phyloP scores from a whole-genome alignment of 176 grass and related monocot genomes.

The Ensete glaucum region DNA sequence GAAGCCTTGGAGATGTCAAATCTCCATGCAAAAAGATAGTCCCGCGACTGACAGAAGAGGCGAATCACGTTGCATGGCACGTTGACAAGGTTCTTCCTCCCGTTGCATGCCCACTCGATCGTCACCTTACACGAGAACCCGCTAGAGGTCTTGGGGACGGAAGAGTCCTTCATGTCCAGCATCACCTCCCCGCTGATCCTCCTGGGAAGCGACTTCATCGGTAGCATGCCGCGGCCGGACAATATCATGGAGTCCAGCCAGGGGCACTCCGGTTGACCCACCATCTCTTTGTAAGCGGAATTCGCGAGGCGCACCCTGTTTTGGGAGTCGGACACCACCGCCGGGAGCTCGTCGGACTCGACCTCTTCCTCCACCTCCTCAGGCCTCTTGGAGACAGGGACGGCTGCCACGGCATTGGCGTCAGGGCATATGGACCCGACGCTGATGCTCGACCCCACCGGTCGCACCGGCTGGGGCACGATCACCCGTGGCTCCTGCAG shows the following conservation, averaged over 20 bases:
- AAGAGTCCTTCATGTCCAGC: conserved; percentile 29
- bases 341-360: conserved; percentile 55
- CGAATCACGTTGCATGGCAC: conserved; percentile 57
- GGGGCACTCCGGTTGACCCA: conserved; percentile 75
- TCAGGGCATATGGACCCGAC: conserved; percentile 35
- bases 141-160: conserved; percentile 19
- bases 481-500: conserved; percentile 70
- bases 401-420: not conserved
- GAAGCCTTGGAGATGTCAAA: conserved; percentile 39
- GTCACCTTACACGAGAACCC: conserved; percentile 58
- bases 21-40: conserved; percentile 76
- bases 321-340: conserved; percentile 58
- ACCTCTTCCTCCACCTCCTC: conserved; percentile 59
- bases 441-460: conserved; percentile 55
- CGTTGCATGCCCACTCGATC: conserved; percentile 76
- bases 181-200: conserved; percentile 82
- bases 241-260: conserved; percentile 61
- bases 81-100: conserved; percentile 35
- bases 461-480: conserved; percentile 56
- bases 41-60: conserved; percentile 56
- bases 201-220: conserved; percentile 28
- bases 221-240: not conserved
- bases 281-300: conserved; percentile 77
- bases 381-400: conserved; percentile 25
- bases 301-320: conserved; percentile 80